A percentile compares a stretch with the other conserved stretches of the same genome.
Conservation (phyloP, 345 rosid species). For the Nasturtium officinale region DNA sequence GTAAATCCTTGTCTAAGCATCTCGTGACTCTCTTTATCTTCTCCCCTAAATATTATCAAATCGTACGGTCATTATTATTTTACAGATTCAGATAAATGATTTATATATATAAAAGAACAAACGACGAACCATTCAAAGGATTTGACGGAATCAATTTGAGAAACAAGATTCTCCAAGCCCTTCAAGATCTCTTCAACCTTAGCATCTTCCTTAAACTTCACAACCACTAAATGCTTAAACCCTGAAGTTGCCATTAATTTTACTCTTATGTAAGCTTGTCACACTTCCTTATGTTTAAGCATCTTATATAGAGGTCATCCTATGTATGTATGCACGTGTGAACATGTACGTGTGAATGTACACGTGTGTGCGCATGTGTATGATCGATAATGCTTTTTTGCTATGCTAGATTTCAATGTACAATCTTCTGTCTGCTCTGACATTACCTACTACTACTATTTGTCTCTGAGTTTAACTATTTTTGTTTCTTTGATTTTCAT, state of each 20-base stretch:
- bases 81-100: background rate
- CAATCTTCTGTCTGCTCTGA: conserved; percentile 33
- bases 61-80: background rate
- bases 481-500: conserved; percentile 25
- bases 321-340: conserved; percentile 26
- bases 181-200: conserved; percentile 69
- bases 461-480: conserved; percentile 25
- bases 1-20: conserved; percentile 93
- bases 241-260: conserved; percentile 52
- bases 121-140: conserved; percentile 72
- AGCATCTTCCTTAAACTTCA: conserved; percentile 78
- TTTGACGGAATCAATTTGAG: conserved; percentile 75
- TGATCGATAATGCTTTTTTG: conserved; percentile 35
- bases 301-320: conserved; percentile 21
- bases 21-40: conserved; percentile 76
- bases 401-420: conserved; percentile 37
- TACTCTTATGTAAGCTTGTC: conserved; percentile 8
- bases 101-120: too few species aligned
- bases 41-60: conserved; percentile 61
- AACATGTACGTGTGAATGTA: conserved; percentile 30
- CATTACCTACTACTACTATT: conserved; percentile 32
- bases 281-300: conserved; percentile 22
- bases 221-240: conserved; percentile 84
- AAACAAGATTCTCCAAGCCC: conserved; percentile 81
- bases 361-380: conserved; percentile 40